Evolutionary conservation across 148 eudicot species (phyloP).

Genomic region (Simmondsia chinensis): DNA sequence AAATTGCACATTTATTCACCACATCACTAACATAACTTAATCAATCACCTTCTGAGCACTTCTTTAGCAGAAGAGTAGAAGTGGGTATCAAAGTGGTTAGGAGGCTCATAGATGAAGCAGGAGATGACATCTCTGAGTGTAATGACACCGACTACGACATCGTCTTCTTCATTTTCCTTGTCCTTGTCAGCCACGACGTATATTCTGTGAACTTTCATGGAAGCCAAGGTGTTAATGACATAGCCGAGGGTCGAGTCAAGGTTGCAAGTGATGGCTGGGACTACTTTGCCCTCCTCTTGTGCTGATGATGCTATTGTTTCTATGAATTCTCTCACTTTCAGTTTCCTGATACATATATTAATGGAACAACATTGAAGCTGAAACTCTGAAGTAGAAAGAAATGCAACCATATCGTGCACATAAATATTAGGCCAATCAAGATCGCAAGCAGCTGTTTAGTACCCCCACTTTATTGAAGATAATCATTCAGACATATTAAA

Average conservation of each 20-base stretch:
- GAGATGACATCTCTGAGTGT: conserved; percentile 94
- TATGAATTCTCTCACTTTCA: conserved; percentile 68
- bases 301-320: conserved; percentile 31
- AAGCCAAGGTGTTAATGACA: conserved; percentile 58
- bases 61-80: conserved; percentile 54
- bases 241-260: conserved; percentile 43
- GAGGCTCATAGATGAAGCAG: conserved; percentile 80
- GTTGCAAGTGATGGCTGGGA: conserved; percentile 67
- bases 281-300: conserved; percentile 29
- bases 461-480: too few species aligned
- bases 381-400: too few species aligned
- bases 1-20: conserved; percentile 6
- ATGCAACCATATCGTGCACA: too few species aligned
- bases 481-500: too few species aligned
- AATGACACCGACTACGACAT: conserved; percentile 66
- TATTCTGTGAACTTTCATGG: conserved; percentile 66
- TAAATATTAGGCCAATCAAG: too few species aligned
- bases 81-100: conserved; percentile 63
- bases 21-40: conserved; percentile 4
- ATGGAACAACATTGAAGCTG: too few species aligned
- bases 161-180: too few species aligned
- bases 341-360: conserved; percentile 58
- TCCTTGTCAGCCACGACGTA: conserved; percentile 37
- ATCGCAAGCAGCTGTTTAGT: too few species aligned
- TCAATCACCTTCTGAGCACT: conserved; percentile 38